Percentiles rank a stretch among this genome's conserved stretches.
These are phyloP conservation scores for Oryza rufipogon DNA, from an alignment of 176 grass and related monocot species.

Conservation along the genomic window DNA sequence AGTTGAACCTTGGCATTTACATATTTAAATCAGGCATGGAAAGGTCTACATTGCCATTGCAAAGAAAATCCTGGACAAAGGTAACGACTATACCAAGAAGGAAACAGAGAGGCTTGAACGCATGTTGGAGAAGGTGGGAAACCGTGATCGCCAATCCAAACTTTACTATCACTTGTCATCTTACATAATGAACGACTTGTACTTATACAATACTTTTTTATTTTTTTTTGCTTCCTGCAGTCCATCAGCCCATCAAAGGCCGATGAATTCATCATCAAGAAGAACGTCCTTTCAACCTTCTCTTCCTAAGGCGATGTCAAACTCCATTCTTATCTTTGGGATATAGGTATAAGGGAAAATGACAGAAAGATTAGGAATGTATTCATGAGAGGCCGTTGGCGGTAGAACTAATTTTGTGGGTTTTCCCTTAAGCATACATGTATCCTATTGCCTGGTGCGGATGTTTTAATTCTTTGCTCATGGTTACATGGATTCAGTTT, in stretches of 20 bases:
- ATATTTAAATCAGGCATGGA: conserved; percentile 55
- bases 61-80: conserved; percentile 73
- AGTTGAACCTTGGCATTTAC: not conserved
- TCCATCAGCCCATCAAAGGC: conserved; percentile 75
- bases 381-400: conserved; percentile 9
- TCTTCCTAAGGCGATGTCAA: conserved; percentile 49
- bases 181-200: not conserved
- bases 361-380: not conserved
- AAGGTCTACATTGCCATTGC: conserved; percentile 71
- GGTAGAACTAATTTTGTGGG: conserved; percentile 28
- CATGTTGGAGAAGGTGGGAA: conserved; percentile 70
- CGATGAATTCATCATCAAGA: conserved; percentile 88
- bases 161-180: not conserved
- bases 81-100: conserved; percentile 62
- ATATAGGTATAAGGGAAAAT: conserved; percentile 16
- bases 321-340: not conserved
- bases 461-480: not conserved
- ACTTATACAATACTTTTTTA: not conserved
- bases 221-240: conserved; percentile 37
- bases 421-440: conserved; percentile 28
- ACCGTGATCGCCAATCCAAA: not conserved
- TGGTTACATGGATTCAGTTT: conserved; percentile 19
- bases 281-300: conserved; percentile 79
- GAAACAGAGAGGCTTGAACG: conserved; percentile 79
- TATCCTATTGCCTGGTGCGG: not conserved